Base-by-base conservation (phyloP, 768 basidiomycete species). In the Rubroboletus pulcherrimus region DNA sequence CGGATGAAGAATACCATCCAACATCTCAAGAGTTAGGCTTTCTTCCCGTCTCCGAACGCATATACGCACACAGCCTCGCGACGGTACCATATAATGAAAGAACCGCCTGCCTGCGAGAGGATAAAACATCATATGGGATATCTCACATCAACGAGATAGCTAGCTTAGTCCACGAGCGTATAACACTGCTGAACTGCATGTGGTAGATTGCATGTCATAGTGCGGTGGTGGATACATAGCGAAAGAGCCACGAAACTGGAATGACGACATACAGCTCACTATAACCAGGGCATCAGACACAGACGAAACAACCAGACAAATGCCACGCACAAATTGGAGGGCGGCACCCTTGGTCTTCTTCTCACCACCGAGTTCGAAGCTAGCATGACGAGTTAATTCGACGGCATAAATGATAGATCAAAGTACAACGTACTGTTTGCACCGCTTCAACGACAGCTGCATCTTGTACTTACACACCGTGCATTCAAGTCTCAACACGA, bases 291-390 rank as follows among this genome's bases (percentile, higher is more conserved):
- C 15, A 21, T 66, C 54, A 64, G 62, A 41, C 9, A 53, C 17
- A 1, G 1, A 17, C 1, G 7, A 33, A 11, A 44, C 9, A 14
- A 7, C 11, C 35, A 33, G 17, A 31, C 26, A 15, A 46, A 42
- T 26, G 34, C 15, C 5, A 89, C 91, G 66, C 75, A 93, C 91
- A 85, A 95, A 95, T 71, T 84, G 84, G 67, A 95, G 89, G 59
- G 93, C 94, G 66, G 92, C 93, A 76, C 93, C 93, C 84, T 94
- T 94, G 66, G 92, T 94, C 89, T 98, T 98, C 86, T 98, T 99
- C 85, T 99, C 97, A 73, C 97, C 97, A 75, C 97, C 96, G 52
- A 98, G 88, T 80, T 98, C 96, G 82, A 99, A 98, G 82, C 92
- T 93, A 63, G 21, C 46, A 50, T 49, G 7, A 45, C 5, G 33